phyloP scores from a whole-genome alignment of 1,284 basidiomycete genomes.

The Leccinum pallidistipes region DNA sequence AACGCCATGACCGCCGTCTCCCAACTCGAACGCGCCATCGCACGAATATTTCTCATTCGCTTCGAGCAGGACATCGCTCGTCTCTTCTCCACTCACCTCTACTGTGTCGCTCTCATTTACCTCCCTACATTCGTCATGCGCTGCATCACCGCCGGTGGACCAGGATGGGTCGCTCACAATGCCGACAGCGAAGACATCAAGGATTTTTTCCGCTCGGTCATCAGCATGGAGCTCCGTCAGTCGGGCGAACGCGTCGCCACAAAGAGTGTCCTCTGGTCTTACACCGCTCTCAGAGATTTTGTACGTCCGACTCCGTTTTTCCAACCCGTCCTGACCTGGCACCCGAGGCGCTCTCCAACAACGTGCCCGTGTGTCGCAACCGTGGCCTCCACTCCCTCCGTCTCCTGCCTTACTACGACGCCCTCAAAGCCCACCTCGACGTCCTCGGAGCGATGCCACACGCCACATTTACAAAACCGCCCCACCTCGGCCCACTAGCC shows the following conservation, averaged over 20 bases:
- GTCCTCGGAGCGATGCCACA: slow-evolving; percentile 54
- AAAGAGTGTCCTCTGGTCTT: slow-evolving; percentile 74
- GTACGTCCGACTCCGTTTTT: slow-evolving; percentile 34
- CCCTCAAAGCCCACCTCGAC: slow-evolving; percentile 59
- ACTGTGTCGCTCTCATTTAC: slow-evolving; percentile 58
- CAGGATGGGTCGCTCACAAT: slow-evolving; percentile 65
- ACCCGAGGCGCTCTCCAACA: slow-evolving; percentile 62
- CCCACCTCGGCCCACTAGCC: slow-evolving; percentile 55
- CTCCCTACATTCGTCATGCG: slow-evolving; percentile 66
- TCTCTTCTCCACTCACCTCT: slow-evolving; percentile 66
- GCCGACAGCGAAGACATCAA: slow-evolving; percentile 66
- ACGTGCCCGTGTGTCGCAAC: slow-evolving; percentile 58
- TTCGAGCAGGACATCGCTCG: slow-evolving; percentile 71
- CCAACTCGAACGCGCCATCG: slow-evolving; percentile 62
- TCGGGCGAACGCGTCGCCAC: slow-evolving; percentile 72
- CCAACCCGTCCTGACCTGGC: background rate
- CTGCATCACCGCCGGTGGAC: slow-evolving; percentile 56
- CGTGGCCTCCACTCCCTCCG: slow-evolving; percentile 64
- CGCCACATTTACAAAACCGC: slow-evolving; percentile 59
- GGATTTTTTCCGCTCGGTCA: slow-evolving; percentile 63
- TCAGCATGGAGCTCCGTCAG: slow-evolving; percentile 71
- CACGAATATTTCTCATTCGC: slow-evolving; percentile 59
- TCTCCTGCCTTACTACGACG: slow-evolving; percentile 57
- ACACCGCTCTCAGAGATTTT: slow-evolving; percentile 70
- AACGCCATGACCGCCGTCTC: slow-evolving; percentile 56